Evolutionary conservation across 805 yeast genomes (phyloP).

Genomic region (Candida insectalens): DNA sequence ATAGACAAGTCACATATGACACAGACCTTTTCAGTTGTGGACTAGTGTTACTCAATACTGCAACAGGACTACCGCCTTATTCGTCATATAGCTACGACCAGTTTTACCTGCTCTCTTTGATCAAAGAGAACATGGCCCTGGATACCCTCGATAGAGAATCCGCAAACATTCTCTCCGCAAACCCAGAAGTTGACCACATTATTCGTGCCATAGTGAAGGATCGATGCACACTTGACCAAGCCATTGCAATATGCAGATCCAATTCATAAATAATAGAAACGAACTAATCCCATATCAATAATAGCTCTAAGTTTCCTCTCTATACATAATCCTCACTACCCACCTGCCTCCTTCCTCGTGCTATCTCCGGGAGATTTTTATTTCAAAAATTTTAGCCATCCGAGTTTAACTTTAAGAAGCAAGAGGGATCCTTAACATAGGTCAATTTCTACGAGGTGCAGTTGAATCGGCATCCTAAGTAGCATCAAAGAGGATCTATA

Average conservation of each 20-base stretch:
- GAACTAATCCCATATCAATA: too few species aligned
- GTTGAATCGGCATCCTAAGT: too few species aligned
- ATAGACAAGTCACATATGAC: conserved; percentile 8
- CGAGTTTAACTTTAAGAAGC: too few species aligned
- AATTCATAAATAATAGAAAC: background rate
- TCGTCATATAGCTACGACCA: conserved; percentile 18
- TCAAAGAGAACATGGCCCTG: conserved; percentile 23
- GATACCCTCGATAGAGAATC: conserved; percentile 22
- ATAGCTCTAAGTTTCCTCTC: too few species aligned
- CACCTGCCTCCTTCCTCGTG: too few species aligned
- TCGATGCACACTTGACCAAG: conserved; percentile 18
- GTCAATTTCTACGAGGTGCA: too few species aligned
- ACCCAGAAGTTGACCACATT: conserved; percentile 11
- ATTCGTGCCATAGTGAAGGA: conserved; percentile 21
- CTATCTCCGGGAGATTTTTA: too few species aligned
- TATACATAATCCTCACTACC: too few species aligned
- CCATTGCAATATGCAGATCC: too few species aligned
- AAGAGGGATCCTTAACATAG: too few species aligned
- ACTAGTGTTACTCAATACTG: conserved; percentile 32
- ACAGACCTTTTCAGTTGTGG: conserved; percentile 41
- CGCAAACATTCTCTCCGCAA: conserved; percentile 12
- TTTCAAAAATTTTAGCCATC: too few species aligned
- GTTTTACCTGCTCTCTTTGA: conserved; percentile 23
- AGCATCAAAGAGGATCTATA: too few species aligned
- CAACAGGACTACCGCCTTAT: conserved; percentile 38